These are phyloP conservation scores for Aureobasidium sp. DNA, from an alignment of 2,329 filamentous ascomycete species.

Conservation along the genomic window DNA sequence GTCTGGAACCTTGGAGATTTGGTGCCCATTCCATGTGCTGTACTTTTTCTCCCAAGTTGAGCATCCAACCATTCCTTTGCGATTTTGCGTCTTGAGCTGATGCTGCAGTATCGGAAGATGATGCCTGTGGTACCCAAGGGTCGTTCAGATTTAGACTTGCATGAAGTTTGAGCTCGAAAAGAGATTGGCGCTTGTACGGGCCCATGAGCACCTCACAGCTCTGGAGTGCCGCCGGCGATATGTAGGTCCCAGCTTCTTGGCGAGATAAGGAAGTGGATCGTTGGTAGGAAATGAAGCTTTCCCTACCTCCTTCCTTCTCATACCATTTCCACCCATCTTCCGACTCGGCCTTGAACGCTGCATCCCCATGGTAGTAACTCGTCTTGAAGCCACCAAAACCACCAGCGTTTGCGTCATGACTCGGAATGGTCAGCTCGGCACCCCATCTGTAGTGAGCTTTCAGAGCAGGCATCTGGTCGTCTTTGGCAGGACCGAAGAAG, in stretches of 20 bases:
- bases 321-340: conserved; percentile 49
- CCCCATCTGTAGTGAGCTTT: conserved; percentile 46
- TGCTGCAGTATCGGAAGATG: background rate
- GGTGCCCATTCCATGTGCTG: conserved; percentile 43
- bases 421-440: conserved; percentile 46
- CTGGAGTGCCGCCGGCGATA: conserved; percentile 30
- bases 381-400: conserved; percentile 34
- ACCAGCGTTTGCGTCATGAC: conserved; percentile 29
- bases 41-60: conserved; percentile 49
- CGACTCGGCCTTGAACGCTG: conserved; percentile 38
- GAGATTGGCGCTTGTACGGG: conserved; percentile 36
- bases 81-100: conserved; percentile 29
- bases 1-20: conserved; percentile 36
- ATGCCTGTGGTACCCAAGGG: conserved; percentile 33
- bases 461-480: conserved; percentile 43
- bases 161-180: conserved; percentile 36
- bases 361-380: conserved; percentile 38
- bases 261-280: conserved; percentile 28
- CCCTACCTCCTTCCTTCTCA: conserved; percentile 33
- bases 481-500: conserved; percentile 44
- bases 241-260: conserved; percentile 35
- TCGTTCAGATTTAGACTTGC: conserved; percentile 39
- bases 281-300: conserved; percentile 39
- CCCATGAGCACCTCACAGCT: conserved; percentile 45
- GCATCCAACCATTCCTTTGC: conserved; percentile 41